Base-by-base conservation (phyloP, 768 basidiomycete genomes). In the Tricholoma hemisulphureum region DNA sequence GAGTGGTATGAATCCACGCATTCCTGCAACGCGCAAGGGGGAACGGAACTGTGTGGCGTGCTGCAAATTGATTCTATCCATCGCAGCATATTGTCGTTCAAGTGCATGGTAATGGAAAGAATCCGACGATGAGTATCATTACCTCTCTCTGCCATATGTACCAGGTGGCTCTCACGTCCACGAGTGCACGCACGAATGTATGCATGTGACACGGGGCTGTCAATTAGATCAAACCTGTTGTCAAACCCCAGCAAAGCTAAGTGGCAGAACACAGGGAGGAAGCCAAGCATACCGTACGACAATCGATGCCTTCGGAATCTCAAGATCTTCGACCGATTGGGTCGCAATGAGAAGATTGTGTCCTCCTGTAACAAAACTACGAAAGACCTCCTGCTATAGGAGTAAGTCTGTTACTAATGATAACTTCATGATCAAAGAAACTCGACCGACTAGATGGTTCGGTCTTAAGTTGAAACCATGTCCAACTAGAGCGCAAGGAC, bases 301-400 rank as follows among this genome's bases (percentile, higher is more conserved):
- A 26, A 86, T 70, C 6, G 81, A 77, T 6, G 79, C 81, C 28
- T 77, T 77, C 6, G 85, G 83, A 24, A 88, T 53, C 48, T 84
- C 85, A 10, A 88, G 61, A 65, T 88, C 87, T 66, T 87, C 84
- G 5, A 77, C 69, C 1, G 78, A 76, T 62, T 83, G 83, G 1
- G 84, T 86, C 26, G 81, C 73, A 29, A 93, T 74, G 29, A 91
- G 71, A 9, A 91, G 73, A 65, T 93, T 93, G 60, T 76, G 79
- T 9, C 76, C 77, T 3, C 88, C 89, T 24, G 68, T 63, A 23
- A 73, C 68, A 57, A 90, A 89, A 46, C 72, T 73, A 20, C 73
- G 75, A 41, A 80, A 76, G 23, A 82, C 69, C 6, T 83, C 78
- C 63, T 76, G 72, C 82, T 87, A 60, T 26, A 10, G 32, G 52